These are phyloP conservation scores for Arthrobotrys iridis DNA, from an alignment of 2,329 filamentous ascomycete genomes.

Conservation along the genomic window DNA sequence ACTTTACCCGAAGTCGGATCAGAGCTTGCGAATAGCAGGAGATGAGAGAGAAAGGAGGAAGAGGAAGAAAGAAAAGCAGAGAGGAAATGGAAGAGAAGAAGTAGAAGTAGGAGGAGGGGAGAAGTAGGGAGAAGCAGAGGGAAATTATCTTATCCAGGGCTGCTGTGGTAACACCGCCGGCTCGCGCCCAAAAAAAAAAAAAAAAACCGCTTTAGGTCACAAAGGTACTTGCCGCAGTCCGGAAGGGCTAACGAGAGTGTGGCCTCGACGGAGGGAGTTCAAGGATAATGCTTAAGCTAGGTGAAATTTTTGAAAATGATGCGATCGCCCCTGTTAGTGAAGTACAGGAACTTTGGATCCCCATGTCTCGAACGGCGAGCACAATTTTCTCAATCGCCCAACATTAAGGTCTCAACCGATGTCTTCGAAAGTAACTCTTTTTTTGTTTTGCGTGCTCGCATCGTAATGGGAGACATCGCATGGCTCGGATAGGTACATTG, in stretches of 20 bases:
- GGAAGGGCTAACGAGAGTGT: constrained; percentile 1
- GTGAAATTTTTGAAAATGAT: constrained; percentile 28
- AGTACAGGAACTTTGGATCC: neutral
- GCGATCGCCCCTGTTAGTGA: constrained; percentile 44
- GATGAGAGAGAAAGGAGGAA: constrained; percentile 7
- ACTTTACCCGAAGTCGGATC: constrained; percentile 46
- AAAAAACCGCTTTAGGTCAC: too few species aligned
- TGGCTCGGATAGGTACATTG: constrained; percentile 10
- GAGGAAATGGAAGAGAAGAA: constrained; percentile 16
- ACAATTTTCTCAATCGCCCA: constrained; percentile 18
- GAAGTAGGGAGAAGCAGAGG: constrained; percentile 35
- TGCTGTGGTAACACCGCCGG: constrained; percentile 19
- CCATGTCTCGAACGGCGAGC: constrained; percentile 24
- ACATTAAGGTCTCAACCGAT: constrained; percentile 5
- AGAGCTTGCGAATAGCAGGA: constrained; percentile 23
- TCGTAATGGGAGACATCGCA: neutral
- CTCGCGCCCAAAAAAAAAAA: constrained; percentile 17
- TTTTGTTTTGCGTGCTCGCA: constrained; percentile 8
- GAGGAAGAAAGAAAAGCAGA: neutral
- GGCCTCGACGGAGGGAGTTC: neutral
- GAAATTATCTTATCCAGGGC: constrained; percentile 32
- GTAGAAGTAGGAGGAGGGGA: neutral
- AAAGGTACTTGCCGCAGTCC: constrained; percentile 4
- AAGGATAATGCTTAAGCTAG: too few species aligned
- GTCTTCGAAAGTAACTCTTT: constrained; percentile 4